Evolutionary conservation across 2,329 filamentous ascomycete species (phyloP).

Genomic region (Tricladium varicosporioides): DNA sequence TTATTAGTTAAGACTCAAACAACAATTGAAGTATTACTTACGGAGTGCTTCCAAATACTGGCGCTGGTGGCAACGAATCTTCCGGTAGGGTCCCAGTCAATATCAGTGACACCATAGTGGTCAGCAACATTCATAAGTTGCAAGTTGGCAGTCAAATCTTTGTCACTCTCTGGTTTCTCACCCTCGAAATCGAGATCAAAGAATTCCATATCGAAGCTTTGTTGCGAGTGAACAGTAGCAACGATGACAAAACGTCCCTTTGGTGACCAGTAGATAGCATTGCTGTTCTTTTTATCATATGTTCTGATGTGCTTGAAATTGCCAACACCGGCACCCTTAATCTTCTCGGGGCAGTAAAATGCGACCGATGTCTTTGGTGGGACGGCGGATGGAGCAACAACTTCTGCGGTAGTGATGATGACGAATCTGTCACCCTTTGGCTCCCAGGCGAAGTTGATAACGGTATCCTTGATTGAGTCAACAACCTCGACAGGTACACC

Average conservation of each 20-base stretch:
- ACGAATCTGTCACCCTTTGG: constrained; percentile 97
- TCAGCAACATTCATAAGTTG: constrained; percentile 92
- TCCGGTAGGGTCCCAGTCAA: constrained; percentile 97
- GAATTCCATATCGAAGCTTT: constrained; percentile 95
- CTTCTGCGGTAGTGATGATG: constrained; percentile 91
- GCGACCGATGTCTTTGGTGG: constrained; percentile 90
- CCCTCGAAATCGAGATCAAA: constrained; percentile 98
- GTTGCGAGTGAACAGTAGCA: constrained; percentile 86
- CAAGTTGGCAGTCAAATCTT: constrained; percentile 91
- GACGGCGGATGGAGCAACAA: constrained; percentile 73
- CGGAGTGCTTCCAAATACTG: constrained; percentile 91
- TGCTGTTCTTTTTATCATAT: constrained; percentile 98
- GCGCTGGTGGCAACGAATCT: constrained; percentile 93
- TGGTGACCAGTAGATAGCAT: constrained; percentile 98
- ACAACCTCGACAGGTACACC: constrained; percentile 97
- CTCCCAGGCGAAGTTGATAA: constrained; percentile 99
- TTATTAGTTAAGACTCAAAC: constrained; percentile 21
- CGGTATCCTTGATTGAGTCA: constrained; percentile 95
- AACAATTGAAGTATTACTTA: constrained; percentile 63
- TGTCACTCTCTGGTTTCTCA: constrained; percentile 88
- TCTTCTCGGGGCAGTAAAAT: constrained; percentile 96
- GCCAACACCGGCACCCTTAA: constrained; percentile 75
- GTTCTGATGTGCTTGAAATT: constrained; percentile 97
- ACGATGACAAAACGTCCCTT: constrained; percentile 93
- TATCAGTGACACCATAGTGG: constrained; percentile 96